Evolutionary conservation across 352 stramenopile species (phyloP).

Genomic region (Pythium grandisporangium): DNA sequence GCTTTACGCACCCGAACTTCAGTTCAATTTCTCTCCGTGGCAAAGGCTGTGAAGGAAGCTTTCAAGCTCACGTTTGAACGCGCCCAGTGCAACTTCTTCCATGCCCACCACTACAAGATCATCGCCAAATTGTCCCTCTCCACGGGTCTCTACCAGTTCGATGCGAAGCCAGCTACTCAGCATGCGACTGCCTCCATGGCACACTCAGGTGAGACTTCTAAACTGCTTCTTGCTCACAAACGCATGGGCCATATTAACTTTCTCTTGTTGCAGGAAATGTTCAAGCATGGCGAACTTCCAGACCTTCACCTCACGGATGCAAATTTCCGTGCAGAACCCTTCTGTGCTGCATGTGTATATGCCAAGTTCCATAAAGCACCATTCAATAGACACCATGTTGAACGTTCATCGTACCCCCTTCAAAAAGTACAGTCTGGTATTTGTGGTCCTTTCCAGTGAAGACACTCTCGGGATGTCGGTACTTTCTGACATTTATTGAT

Average conservation of each 20-base stretch:
- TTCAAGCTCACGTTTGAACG: conserved; percentile 1
- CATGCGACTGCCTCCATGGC: background rate
- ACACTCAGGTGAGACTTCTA: conserved; percentile 1
- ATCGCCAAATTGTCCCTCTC: background rate
- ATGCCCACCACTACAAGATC: conserved; percentile 1
- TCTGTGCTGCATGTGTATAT: background rate
- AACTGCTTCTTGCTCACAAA: background rate
- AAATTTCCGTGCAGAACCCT: background rate
- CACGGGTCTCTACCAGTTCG: conserved; percentile 1
- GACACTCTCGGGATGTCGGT: background rate
- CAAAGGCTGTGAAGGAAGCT: background rate
- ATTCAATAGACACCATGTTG: conserved; percentile 5
- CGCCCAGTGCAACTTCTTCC: conserved; percentile 1
- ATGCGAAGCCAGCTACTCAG: background rate
- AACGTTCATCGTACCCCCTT: too few relatives aligned
- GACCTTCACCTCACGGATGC: conserved; percentile 1
- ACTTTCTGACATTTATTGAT: conserved; percentile 2
- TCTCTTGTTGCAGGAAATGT: too few relatives aligned
- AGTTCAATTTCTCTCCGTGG: conserved; percentile 1
- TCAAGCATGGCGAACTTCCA: too few relatives aligned
- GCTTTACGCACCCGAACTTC: conserved; percentile 1
- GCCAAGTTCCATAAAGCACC: conserved; percentile 1
- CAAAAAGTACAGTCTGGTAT: too few relatives aligned
- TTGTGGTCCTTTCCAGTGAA: conserved; percentile 1
- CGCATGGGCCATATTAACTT: too few relatives aligned